These are phyloP conservation scores for Auriculariales sp. DNA, from an alignment of 768 basidiomycete genomes.

Conservation along the genomic window DNA sequence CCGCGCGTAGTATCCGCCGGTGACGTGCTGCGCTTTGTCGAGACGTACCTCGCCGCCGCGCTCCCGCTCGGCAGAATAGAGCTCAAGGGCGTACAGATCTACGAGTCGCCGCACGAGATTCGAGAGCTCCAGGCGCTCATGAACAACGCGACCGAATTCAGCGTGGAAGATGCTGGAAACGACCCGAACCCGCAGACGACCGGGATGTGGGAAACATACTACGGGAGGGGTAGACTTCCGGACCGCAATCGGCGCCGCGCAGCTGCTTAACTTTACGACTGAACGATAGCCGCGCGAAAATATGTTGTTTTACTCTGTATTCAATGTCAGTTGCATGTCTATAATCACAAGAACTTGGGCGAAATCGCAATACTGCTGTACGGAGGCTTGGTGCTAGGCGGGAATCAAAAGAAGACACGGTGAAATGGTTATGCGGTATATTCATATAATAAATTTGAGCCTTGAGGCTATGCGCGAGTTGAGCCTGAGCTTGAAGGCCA, in stretches of 20 bases:
- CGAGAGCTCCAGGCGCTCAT: constrained; percentile 73
- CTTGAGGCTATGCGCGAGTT: too few relatives aligned
- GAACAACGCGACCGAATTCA: constrained; percentile 41
- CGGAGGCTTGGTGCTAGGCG: too few relatives aligned
- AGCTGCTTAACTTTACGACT: too few relatives aligned
- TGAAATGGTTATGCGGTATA: too few relatives aligned
- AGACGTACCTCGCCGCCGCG: background rate
- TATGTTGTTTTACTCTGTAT: too few relatives aligned
- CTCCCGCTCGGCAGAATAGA: background rate
- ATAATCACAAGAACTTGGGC: too few relatives aligned
- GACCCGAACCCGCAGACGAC: background rate
- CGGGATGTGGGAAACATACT: background rate
- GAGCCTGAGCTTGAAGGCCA: too few relatives aligned
- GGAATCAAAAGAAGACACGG: too few relatives aligned
- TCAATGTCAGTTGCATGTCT: too few relatives aligned
- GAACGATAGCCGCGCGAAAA: too few relatives aligned
- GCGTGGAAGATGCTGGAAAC: background rate
- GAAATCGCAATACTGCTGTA: too few relatives aligned
- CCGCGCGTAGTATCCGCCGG: background rate
- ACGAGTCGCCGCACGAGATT: constrained; percentile 37
- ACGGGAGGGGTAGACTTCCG: background rate
- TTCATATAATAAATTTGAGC: too few relatives aligned
- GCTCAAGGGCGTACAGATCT: background rate
- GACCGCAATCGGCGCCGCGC: background rate
- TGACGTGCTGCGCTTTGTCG: background rate